Evolutionary conservation across 169 alveolate species (phyloP), one percentile per base, ranked within the genome.

Genomic region (Plasmodium coatneyi): DNA sequence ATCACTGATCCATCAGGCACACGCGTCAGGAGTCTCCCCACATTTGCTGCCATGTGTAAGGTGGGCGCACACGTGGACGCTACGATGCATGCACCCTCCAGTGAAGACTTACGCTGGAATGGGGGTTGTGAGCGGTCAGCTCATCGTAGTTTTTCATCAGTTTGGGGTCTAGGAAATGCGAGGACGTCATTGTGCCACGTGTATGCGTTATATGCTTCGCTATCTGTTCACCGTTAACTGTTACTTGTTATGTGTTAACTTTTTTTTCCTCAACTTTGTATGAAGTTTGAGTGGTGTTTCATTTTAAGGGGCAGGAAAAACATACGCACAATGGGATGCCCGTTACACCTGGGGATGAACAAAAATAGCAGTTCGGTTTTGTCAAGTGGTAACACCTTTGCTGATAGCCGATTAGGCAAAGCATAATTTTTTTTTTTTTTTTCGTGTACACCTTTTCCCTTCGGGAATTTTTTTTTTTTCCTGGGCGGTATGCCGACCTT

Each of bases 111-210:
- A 96, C 97, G 74, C 97, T 96, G 54, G 94, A 96, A 79, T 96
- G 97, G 25, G 97, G 97, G 84, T 96, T 96, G 43, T 95, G 95
- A 19, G 95, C 19, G 28, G 95, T 95, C 66, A 92, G 60, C 74
- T 92, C 96, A 74, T 96, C 97, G 84, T 95, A 96, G 32, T 95
- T 93, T 36, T 84, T 84, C 32, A 84, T 84, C 56, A 84, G 60
- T 41, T 84, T 84, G 32, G 78, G 92, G 60, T 71, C 39, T 74
- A 84, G 39, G 60, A 43, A 49, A 52, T 84, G 78, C 1, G 92
- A 43, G 36, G 74, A 84, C 54, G 80, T 52, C 92, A 84, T 84
- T 46, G 60, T 82, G 39, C 32, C 25, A 32, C 9, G 7, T 52
- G 34, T 66, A 39, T 60, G 0, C 14, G 12, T 60, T 60, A 7